phyloP scores from a whole-genome alignment of 331 rosid species.

The Dryas integrifolia region DNA sequence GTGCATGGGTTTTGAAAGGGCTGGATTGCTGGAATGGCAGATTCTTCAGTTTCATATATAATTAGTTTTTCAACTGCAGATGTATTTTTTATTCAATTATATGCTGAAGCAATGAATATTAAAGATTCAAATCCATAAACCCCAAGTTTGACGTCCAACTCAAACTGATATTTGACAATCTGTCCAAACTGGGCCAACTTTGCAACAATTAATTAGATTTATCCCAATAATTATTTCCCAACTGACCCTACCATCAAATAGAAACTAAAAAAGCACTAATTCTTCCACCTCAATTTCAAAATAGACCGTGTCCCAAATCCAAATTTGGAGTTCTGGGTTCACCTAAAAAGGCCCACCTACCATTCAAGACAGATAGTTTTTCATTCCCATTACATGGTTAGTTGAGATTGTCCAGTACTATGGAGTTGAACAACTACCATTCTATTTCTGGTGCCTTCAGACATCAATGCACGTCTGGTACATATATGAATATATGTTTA shows the following conservation, averaged over 20 bases:
- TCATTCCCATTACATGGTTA: conserved; percentile 12
- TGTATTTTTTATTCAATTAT: no score
- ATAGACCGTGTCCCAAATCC: not conserved
- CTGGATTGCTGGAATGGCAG: no score
- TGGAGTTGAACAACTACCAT: conserved; percentile 16
- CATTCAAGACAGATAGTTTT: conserved; percentile 10
- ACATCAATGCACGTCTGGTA: not conserved
- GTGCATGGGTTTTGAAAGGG: no score
- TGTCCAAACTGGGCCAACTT: no score
- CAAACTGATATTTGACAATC: no score
- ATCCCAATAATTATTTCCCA: not conserved
- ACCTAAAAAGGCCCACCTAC: not conserved
- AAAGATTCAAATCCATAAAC: no score
- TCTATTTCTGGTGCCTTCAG: not conserved
- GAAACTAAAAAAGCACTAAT: not conserved
- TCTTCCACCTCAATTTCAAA: conserved; percentile 1
- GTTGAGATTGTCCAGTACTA: not conserved
- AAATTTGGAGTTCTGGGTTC: not conserved
- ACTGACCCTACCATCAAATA: not conserved
- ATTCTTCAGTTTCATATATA: no score
- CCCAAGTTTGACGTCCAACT: no score
- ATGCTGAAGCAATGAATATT: no score
- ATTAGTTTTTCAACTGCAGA: no score
- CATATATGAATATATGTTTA: not conserved
- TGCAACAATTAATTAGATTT: no score